Evolutionary conservation across 2,329 filamentous ascomycete genomes (phyloP).

Genomic region (Aspergillus luchuensis): DNA sequence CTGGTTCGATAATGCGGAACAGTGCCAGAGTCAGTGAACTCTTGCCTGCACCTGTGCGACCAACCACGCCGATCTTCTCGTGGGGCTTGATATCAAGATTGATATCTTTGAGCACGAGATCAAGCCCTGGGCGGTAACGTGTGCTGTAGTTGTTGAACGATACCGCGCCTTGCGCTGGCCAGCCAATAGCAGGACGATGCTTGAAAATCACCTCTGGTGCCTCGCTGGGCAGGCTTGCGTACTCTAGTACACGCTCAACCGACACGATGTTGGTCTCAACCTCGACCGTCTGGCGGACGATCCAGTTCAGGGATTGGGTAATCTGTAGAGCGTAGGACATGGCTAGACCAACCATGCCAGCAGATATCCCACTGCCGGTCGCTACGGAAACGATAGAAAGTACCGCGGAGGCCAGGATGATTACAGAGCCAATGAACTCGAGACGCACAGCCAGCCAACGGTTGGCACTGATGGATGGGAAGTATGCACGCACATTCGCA

Average conservation of each 20-base stretch:
- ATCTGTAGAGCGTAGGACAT: conserved; percentile 99
- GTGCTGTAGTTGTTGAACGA: conserved; percentile 94
- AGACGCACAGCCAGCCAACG: conserved; percentile 93
- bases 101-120: conserved; percentile 91
- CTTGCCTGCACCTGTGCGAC: conserved; percentile 93
- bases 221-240: conserved; percentile 86
- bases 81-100: conserved; percentile 89
- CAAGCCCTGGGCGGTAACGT: conserved; percentile 84
- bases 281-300: conserved; percentile 96
- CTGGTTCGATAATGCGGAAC: conserved; percentile 93
- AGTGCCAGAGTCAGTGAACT: conserved; percentile 88
- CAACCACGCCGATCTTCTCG: conserved; percentile 97
- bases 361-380: conserved; percentile 62
- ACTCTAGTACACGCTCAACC: conserved; percentile 95
- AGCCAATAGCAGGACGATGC: conserved; percentile 81
- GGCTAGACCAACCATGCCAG: conserved; percentile 82
- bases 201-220: conserved; percentile 91
- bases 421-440: conserved; percentile 91
- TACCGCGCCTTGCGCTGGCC: conserved; percentile 86
- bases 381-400: conserved; percentile 81
- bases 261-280: conserved; percentile 99
- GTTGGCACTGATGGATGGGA: conserved; percentile 90
- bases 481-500: conserved; percentile 90
- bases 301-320: conserved; percentile 97
- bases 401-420: conserved; percentile 83